Evolutionary conservation across 73 alveolate species (phyloP).

Genomic region (Paramecium sexaurelia): DNA sequence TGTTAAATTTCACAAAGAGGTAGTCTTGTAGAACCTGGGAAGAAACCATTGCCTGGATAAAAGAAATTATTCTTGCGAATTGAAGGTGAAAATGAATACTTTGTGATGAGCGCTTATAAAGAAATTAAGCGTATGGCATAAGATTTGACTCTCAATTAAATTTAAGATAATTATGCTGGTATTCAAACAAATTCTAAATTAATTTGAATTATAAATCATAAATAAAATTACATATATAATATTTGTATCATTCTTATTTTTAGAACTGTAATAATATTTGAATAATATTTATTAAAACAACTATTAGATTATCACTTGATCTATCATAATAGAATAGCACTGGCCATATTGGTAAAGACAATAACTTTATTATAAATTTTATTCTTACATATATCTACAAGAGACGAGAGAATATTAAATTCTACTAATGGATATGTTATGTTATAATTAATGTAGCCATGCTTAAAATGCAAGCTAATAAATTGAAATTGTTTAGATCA

Average conservation of each 20-base stretch:
- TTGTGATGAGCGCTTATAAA: slow-evolving; percentile 89
- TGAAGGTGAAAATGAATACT: slow-evolving; percentile 90
- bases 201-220: background rate
- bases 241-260: background rate
- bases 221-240: background rate
- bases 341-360: slow-evolving; percentile 24
- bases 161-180: background rate
- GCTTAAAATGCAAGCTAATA: background rate
- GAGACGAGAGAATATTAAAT: background rate
- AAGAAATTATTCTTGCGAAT: slow-evolving; percentile 84
- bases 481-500: background rate
- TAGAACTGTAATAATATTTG: background rate
- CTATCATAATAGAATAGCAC: background rate
- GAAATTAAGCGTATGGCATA: slow-evolving; percentile 80
- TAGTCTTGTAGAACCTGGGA: slow-evolving; percentile 83
- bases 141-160: background rate
- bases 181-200: background rate
- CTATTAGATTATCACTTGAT: background rate
- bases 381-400: background rate
- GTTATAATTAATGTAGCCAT: background rate
- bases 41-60: slow-evolving; percentile 89
- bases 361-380: background rate
- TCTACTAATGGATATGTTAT: background rate
- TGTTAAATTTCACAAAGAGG: slow-evolving; percentile 90
- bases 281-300: background rate